These are phyloP conservation scores for Fagus sylvatica DNA, from an alignment of 306 rosid genomes.

Conservation along the genomic window DNA sequence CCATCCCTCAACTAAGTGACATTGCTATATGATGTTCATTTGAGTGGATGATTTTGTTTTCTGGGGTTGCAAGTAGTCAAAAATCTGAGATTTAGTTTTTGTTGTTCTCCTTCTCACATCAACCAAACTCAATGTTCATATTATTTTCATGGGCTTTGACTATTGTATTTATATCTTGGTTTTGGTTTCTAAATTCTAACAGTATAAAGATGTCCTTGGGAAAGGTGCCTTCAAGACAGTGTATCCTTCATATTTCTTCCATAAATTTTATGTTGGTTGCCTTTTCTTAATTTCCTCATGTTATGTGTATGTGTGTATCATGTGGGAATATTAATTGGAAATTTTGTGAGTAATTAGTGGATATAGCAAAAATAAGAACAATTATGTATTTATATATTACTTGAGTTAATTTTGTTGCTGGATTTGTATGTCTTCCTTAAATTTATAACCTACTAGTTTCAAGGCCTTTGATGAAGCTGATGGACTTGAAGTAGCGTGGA, in stretches of 20 bases:
- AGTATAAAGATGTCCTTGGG: conserved; percentile 49
- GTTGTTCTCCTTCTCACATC: no score
- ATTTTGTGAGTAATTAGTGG: background rate
- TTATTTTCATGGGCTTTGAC: background rate
- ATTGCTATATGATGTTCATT: no score
- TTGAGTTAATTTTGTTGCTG: conserved; percentile 6
- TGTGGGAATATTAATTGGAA: no score
- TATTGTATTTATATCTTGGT: background rate
- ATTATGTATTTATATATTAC: background rate
- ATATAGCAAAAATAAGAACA: background rate
- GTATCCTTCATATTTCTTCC: conserved; percentile 31
- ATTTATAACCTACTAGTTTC: conserved; percentile 47
- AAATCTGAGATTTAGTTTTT: no score
- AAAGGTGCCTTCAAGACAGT: conserved; percentile 54
- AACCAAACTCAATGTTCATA: no score
- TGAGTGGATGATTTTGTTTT: no score
- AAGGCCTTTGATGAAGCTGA: conserved; percentile 93
- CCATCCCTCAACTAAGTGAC: no score
- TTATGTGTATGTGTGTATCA: no score
- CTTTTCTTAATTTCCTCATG: background rate
- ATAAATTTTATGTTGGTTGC: background rate
- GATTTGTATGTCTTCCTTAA: conserved; percentile 18
- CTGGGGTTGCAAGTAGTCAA: no score
- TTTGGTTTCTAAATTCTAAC: conserved; percentile 22
- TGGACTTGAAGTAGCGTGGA: conserved; percentile 98